Evolutionary conservation across 371 early-diverging fungal species (phyloP), one percentile per base, ranked within the genome.

Genomic region (Rhizopus delemar): DNA sequence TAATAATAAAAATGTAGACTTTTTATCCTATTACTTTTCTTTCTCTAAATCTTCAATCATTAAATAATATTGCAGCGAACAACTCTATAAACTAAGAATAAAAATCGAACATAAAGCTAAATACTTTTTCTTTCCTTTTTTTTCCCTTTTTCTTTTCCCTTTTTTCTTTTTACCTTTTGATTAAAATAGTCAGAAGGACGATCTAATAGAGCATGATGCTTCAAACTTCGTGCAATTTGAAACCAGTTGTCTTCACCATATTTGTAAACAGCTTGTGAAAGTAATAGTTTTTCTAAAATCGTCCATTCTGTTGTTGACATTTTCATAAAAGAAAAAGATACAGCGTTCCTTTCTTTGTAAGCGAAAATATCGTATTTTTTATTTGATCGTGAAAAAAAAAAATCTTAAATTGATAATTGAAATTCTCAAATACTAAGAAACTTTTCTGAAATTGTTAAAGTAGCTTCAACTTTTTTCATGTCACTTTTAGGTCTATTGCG

Each of bases 211-310:
- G 81, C 74, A 62, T 87, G 85, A 9, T 71, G 70, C 46, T 79
- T 77, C 56, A 88, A 66, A 43, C 73, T 75, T 35, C 78, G 74
- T 32, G 85, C 75, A 41, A 87, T 79, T 29, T 80, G 74, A 15
- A 76, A 68, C 87, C 87, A 88, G 53, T 80, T 78, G 49, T 82
- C 80, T 61, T 82, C 86, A n/a, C 86, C 84, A 69, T 77, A 75
- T 57, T 85, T 85, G 65, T 85, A 83, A 43, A 87, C 87, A 39
- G 85, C 77, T 59, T 88, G 89, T 16, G 77, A 83, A 13, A 88
- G 74, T 11, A 88, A 60, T 28, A 87, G 65, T 45, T 81, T 83
- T 53, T 88, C 89, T 51, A 87, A 74, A 9, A 75, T 62, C 8
- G 84, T 76, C 87, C 87, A 86, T 55, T 66, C 67, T n/a, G 46